Percentiles rank a stretch among this genome's conserved stretches.
phyloP scores from a whole-genome alignment of 208 protist genomes.

The Leishmania amazonensis region DNA sequence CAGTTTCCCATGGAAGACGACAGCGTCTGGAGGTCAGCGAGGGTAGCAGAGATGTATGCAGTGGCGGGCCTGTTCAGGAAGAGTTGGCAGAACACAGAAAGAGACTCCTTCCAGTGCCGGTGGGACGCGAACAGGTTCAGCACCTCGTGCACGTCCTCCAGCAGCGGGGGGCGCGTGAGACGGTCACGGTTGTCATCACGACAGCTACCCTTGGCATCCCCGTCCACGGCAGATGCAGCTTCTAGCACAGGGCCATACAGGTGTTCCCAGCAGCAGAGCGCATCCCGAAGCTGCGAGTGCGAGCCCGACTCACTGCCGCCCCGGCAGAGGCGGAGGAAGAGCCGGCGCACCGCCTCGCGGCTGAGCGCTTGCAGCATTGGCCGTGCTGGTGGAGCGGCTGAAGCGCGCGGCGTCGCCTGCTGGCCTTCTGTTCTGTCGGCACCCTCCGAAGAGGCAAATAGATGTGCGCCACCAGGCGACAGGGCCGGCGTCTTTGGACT shows the following conservation, averaged over 20 bases:
- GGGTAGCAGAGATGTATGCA: conserved; percentile 17
- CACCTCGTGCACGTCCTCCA: conserved; percentile 55
- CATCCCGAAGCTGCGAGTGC: neutral
- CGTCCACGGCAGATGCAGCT: neutral
- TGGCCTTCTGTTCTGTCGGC: neutral
- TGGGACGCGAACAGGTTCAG: conserved; percentile 54
- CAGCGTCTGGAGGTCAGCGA: neutral
- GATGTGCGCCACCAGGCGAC: neutral
- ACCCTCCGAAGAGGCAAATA: neutral
- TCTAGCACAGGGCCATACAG: conserved; percentile 25
- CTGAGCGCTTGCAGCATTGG: conserved; percentile 22
- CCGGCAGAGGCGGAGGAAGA: conserved; percentile 26
- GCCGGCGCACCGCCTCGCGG: conserved; percentile 23
- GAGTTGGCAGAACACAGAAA: conserved; percentile 41
- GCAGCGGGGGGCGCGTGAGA: conserved; percentile 7
- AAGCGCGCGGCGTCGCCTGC: neutral
- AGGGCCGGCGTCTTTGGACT: neutral
- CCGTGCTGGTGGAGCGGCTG: neutral
- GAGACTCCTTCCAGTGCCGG: conserved; percentile 36
- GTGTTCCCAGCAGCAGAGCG: conserved; percentile 30
- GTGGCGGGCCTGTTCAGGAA: conserved; percentile 36
- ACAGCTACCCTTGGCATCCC: neutral
- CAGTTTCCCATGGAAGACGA: neutral
- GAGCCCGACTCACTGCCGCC: neutral
- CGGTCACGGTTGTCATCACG: neutral